phyloP scores from a whole-genome alignment of 2,329 filamentous ascomycete species.

The Microcera coccophila region DNA sequence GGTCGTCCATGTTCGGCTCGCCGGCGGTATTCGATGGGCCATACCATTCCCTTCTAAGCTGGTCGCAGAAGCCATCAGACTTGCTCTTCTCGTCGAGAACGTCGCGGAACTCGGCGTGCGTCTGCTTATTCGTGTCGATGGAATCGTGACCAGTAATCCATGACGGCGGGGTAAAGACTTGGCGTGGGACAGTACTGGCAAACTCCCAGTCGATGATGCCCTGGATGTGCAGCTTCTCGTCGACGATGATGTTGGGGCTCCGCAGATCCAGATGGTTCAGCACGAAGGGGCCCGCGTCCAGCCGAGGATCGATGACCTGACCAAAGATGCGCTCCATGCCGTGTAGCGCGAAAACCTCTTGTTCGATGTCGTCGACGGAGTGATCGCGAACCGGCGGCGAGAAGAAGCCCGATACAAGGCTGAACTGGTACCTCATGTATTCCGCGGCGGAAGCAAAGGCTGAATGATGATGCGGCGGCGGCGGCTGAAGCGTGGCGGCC shows the following conservation, averaged over 20 bases:
- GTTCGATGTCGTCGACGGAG: slow-evolving; percentile 4
- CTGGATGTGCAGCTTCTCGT: slow-evolving; percentile 19
- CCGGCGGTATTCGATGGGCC: too few relatives aligned
- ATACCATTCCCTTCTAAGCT: slow-evolving; percentile 7
- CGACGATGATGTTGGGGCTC: slow-evolving; percentile 23
- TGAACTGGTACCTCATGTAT: slow-evolving; percentile 11
- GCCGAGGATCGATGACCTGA: too few relatives aligned
- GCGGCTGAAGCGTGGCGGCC: slow-evolving; percentile 10
- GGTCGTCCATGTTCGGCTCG: background rate
- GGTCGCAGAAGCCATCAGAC: slow-evolving; percentile 2
- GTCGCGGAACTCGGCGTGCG: slow-evolving; percentile 5
- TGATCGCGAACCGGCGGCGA: slow-evolving; percentile 14
- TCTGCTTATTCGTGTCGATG: background rate
- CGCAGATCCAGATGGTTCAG: slow-evolving; percentile 15
- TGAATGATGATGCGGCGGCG: background rate
- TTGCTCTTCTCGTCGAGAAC: slow-evolving; percentile 2
- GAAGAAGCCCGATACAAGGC: slow-evolving; percentile 11
- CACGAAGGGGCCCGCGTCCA: slow-evolving; percentile 6
- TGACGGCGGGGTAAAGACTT: slow-evolving; percentile 14
- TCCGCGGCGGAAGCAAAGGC: slow-evolving; percentile 1
- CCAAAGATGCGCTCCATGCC: too few relatives aligned
- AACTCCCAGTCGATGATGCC: slow-evolving; percentile 28
- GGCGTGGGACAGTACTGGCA: slow-evolving; percentile 10
- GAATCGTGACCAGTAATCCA: slow-evolving; percentile 15
- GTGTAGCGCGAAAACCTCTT: background rate